phyloP scores from a whole-genome alignment of 352 stramenopile genomes.

The Globisporangium barbulae region DNA sequence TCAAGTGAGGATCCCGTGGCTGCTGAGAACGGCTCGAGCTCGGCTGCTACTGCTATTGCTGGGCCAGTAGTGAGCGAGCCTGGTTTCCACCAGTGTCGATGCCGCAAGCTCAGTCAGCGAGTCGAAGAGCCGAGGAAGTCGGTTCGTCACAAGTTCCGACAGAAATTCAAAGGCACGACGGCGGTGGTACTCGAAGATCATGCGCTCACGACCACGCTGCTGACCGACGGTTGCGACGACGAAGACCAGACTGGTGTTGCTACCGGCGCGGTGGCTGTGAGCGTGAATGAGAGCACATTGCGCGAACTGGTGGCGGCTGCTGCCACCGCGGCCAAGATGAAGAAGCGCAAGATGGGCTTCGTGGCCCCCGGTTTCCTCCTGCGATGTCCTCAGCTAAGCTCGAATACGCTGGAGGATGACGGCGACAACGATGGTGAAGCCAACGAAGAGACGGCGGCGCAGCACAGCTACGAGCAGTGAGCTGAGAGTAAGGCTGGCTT shows the following conservation, averaged over 20 bases:
- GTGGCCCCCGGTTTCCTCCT: not conserved
- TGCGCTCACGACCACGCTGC: not conserved
- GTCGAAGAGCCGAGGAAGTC: not conserved
- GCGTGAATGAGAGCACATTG: not conserved
- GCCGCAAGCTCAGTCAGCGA: not conserved
- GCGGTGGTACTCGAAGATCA: not conserved
- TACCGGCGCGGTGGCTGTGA: not conserved
- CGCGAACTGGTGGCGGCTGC: not conserved
- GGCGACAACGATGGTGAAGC: not conserved
- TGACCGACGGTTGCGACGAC: not conserved
- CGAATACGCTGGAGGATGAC: not conserved
- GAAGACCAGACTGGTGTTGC: not conserved
- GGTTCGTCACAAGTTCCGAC: not conserved
- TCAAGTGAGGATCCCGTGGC: not conserved
- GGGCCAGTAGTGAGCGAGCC: not conserved
- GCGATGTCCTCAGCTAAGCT: not conserved
- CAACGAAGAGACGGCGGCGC: not conserved
- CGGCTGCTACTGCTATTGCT: not conserved
- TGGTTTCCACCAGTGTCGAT: not conserved
- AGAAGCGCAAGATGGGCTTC: not conserved
- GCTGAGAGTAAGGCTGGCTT: too few relatives aligned
- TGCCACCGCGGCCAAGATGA: not conserved
- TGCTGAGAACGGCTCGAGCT: not conserved
- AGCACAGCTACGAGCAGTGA: not conserved
- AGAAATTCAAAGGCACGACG: not conserved